A percentile compares a stretch with the other conserved stretches of the same genome.
Conservation (phyloP, 169 alveolate species). For the Cryptosporidium felis region DNA sequence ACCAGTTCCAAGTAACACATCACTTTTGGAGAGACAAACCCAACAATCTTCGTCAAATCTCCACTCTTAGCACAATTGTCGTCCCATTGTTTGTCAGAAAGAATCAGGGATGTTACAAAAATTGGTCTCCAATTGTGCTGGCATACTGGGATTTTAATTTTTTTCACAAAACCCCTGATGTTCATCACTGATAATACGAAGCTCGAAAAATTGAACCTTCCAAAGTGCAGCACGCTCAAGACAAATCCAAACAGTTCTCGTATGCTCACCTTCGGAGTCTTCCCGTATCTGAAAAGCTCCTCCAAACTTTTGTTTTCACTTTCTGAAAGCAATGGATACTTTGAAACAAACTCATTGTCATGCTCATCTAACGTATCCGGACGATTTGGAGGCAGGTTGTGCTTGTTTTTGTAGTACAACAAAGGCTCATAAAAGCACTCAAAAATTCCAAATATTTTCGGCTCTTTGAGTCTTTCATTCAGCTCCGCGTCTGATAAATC, state of each 20-base stretch:
- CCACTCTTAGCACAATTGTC: slow-evolving; percentile 64
- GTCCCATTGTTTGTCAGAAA: slow-evolving; percentile 67
- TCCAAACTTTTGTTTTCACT: background rate
- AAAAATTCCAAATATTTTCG: background rate
- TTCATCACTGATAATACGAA: slow-evolving; percentile 49
- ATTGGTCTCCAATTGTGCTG: slow-evolving; percentile 69
- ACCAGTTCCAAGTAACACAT: slow-evolving; percentile 33
- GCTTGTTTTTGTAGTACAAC: slow-evolving; percentile 21
- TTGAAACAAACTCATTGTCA: background rate
- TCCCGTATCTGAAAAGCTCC: slow-evolving; percentile 38
- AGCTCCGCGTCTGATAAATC: slow-evolving; percentile 27
- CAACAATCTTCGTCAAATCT: slow-evolving; percentile 21
- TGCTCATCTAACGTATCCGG: background rate
- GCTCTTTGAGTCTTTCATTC: background rate
- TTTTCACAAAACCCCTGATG: background rate
- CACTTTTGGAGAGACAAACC: slow-evolving; percentile 32
- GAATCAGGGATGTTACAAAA: slow-evolving; percentile 16
- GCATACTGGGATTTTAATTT: slow-evolving; percentile 11
- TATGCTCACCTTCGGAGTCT: slow-evolving; percentile 19
- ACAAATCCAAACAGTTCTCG: slow-evolving; percentile 60
- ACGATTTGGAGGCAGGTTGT: slow-evolving; percentile 18
- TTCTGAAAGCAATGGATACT: background rate
- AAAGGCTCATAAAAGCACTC: slow-evolving; percentile 62
- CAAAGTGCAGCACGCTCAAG: slow-evolving; percentile 21
- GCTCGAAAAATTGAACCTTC: slow-evolving; percentile 51